Conservation (phyloP, 106 monocot genomes). For the Posidonia australis region DNA sequence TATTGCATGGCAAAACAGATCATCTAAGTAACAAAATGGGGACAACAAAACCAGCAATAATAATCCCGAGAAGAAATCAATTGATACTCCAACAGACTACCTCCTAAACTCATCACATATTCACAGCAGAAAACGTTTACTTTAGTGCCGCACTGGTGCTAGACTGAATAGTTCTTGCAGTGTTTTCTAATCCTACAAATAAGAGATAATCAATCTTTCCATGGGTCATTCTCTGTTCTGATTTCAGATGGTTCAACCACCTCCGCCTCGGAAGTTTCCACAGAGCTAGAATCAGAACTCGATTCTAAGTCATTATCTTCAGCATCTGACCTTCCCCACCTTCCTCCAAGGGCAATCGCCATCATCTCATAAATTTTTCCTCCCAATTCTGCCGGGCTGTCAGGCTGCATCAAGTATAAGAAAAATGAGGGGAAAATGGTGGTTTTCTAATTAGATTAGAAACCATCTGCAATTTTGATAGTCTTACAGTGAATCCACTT, state of each 20-base stretch:
- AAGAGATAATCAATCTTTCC: constrained; percentile 44
- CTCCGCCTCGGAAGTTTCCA: constrained; percentile 40
- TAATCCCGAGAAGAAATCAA: no score
- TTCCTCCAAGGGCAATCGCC: constrained; percentile 97
- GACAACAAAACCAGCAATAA: no score
- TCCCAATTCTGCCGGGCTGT: constrained; percentile 90
- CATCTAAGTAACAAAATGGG: no score
- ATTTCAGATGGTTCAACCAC: constrained; percentile 89
- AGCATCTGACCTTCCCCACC: constrained; percentile 85
- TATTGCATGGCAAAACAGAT: no score
- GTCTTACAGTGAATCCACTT: constrained; percentile 93
- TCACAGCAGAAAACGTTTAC: neutral
- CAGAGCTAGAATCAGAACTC: constrained; percentile 6
- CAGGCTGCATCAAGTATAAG: constrained; percentile 44
- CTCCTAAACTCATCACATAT: no score
- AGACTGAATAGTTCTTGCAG: no score
- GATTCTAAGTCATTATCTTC: constrained; percentile 11
- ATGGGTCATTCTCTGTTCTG: constrained; percentile 75
- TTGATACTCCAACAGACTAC: no score
- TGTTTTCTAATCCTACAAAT: no score
- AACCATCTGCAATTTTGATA: neutral
- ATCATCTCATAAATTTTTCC: constrained; percentile 99
- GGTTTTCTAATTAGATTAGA: neutral
- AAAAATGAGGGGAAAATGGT: neutral
- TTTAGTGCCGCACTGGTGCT: neutral